These are phyloP conservation scores for Mycena indigotica DNA, from an alignment of 768 basidiomycete species.

Conservation along the genomic window DNA sequence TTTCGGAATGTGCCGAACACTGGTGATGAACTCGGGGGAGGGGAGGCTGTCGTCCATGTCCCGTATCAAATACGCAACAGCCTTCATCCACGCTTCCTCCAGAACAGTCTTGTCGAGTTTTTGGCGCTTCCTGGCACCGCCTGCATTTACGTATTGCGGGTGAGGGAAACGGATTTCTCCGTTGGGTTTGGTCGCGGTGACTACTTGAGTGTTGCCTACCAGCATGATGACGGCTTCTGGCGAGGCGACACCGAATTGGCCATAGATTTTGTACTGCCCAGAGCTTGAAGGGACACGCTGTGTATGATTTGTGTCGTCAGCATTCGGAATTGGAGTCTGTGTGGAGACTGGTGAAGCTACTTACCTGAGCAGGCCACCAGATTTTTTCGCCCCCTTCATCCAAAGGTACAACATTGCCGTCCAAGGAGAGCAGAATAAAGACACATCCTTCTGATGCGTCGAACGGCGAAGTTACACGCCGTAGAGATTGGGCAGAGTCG, in stretches of 20 bases:
- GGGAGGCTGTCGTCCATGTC: constrained; percentile 54
- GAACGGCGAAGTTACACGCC: background rate
- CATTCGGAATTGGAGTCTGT: constrained; percentile 4
- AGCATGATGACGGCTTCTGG: constrained; percentile 4
- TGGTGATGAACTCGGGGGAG: constrained; percentile 33
- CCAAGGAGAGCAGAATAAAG: constrained; percentile 55
- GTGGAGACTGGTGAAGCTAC: constrained; percentile 20
- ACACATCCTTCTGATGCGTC: constrained; percentile 42
- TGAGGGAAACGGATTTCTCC: constrained; percentile 42
- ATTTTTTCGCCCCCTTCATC: constrained; percentile 35
- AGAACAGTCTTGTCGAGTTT: constrained; percentile 38
- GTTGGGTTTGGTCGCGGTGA: constrained; percentile 35
- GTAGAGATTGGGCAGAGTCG: constrained; percentile 7
- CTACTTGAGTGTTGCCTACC: constrained; percentile 44
- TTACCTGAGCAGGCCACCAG: constrained; percentile 78
- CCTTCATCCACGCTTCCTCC: constrained; percentile 48
- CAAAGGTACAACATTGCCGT: constrained; percentile 33
- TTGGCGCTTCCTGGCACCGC: constrained; percentile 40
- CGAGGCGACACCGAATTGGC: constrained; percentile 5
- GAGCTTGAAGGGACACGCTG: constrained; percentile 19
- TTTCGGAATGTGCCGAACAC: constrained; percentile 11
- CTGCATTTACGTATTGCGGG: constrained; percentile 28
- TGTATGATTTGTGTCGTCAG: constrained; percentile 8
- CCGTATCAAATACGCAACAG: constrained; percentile 47
- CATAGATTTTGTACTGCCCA: constrained; percentile 32